Evolutionary conservation across 345 rosid species (phyloP).

Genomic region (Eutrema japonicum): DNA sequence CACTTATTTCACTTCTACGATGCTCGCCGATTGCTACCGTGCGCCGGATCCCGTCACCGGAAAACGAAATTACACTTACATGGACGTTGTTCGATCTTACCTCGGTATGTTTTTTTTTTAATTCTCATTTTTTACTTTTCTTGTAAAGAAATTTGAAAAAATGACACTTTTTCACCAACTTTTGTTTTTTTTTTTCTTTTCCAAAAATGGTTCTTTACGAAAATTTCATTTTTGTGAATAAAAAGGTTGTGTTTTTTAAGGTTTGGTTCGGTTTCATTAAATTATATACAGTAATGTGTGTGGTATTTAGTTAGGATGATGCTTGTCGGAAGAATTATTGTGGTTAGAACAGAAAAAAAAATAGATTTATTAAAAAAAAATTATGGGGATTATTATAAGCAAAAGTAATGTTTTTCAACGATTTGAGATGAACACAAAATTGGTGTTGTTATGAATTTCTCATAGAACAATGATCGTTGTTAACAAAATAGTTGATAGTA

Average conservation of each 20-base stretch:
- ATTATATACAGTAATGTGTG: slow-evolving; percentile 7
- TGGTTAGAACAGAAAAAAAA: slow-evolving; percentile 6
- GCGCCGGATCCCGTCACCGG: slow-evolving; percentile 83
- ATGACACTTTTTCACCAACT: slow-evolving; percentile 3
- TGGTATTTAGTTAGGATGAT: slow-evolving; percentile 29
- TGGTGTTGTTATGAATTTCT: background rate
- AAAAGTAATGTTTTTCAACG: background rate
- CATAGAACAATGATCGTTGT: background rate
- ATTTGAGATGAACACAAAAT: background rate
- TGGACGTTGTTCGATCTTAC: slow-evolving; percentile 77
- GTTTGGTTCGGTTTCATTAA: slow-evolving; percentile 12
- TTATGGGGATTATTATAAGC: background rate
- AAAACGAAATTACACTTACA: slow-evolving; percentile 86
- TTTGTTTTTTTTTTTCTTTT: background rate
- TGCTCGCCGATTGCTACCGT: slow-evolving; percentile 81
- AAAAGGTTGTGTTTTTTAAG: background rate
- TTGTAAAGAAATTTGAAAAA: background rate
- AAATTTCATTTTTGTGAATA: slow-evolving; percentile 3
- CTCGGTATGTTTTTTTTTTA: slow-evolving; percentile 53
- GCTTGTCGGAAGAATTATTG: slow-evolving; percentile 27
- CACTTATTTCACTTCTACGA: slow-evolving; percentile 79
- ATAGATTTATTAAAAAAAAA: too few species aligned
- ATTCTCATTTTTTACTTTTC: background rate
- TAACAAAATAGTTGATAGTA: background rate
- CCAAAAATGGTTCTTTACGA: background rate